These are phyloP conservation scores for Malassezia globosa DNA, from an alignment of 1,284 basidiomycete genomes.

Conservation along the genomic window DNA sequence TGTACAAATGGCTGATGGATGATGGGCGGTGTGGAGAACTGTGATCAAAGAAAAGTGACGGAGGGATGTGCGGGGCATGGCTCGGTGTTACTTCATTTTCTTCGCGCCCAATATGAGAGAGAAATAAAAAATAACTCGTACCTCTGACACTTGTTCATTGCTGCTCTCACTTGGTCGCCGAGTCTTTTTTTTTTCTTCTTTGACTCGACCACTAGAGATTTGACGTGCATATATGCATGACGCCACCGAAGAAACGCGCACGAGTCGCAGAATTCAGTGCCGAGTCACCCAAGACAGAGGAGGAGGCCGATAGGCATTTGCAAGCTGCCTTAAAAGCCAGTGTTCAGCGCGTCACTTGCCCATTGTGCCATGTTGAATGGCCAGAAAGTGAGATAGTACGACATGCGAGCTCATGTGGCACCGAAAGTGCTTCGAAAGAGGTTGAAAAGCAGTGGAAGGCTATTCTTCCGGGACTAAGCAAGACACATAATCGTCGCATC, in stretches of 20 bases:
- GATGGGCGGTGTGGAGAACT: too few relatives aligned
- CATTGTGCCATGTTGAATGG: background rate
- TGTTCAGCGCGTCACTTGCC: background rate
- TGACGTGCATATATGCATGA: too few relatives aligned
- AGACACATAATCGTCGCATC: background rate
- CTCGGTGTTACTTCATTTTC: too few relatives aligned
- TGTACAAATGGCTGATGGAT: background rate
- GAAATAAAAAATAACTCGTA: too few relatives aligned
- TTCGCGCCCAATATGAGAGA: too few relatives aligned
- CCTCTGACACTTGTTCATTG: too few relatives aligned
- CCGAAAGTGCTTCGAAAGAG: background rate
- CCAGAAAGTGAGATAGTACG: background rate
- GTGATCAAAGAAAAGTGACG: too few relatives aligned
- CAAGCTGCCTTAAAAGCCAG: background rate
- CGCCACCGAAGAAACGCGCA: background rate
- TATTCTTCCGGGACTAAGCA: background rate
- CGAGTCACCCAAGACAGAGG: background rate
- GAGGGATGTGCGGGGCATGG: too few relatives aligned
- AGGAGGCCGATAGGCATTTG: constrained; percentile 1
- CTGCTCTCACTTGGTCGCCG: too few relatives aligned
- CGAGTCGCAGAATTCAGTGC: background rate
- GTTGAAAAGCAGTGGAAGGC: background rate
- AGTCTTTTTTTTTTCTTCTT: too few relatives aligned
- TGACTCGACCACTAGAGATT: too few relatives aligned
- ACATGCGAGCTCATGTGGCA: constrained; percentile 3